phyloP scores from a whole-genome alignment of 768 basidiomycete species.

The Trametes cingulata region DNA sequence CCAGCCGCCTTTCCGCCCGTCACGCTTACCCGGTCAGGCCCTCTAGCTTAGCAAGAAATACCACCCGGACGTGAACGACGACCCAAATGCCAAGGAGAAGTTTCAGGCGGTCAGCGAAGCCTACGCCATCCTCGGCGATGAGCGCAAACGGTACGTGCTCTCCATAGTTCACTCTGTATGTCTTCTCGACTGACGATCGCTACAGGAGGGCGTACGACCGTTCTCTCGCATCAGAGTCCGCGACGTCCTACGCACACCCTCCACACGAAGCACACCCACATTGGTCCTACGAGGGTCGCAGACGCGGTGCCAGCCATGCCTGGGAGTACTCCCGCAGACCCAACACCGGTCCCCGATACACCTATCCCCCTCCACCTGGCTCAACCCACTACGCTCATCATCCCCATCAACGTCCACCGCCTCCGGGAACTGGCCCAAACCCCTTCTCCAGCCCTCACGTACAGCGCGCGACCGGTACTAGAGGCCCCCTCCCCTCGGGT shows the following conservation, averaged over 20 bases:
- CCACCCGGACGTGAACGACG: slow-evolving; percentile 47
- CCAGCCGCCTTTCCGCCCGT: not conserved
- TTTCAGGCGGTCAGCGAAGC: slow-evolving; percentile 51
- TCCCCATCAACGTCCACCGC: slow-evolving; percentile 13
- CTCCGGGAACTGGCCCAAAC: slow-evolving; percentile 15
- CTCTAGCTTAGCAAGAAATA: slow-evolving; percentile 48
- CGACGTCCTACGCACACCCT: slow-evolving; percentile 2
- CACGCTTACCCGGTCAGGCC: slow-evolving; percentile 9
- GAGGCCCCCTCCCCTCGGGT: slow-evolving; percentile 4
- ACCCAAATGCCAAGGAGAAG: slow-evolving; percentile 39
- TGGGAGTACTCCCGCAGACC: slow-evolving; percentile 34
- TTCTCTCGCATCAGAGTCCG: slow-evolving; percentile 16
- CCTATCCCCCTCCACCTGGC: slow-evolving; percentile 13
- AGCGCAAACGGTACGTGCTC: slow-evolving; percentile 42
- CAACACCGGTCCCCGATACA: slow-evolving; percentile 20
- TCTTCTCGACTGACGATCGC: not conserved
- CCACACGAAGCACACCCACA: slow-evolving; percentile 20
- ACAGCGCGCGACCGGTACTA: slow-evolving; percentile 29
- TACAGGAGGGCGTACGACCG: slow-evolving; percentile 39
- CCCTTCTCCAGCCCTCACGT: slow-evolving; percentile 32
- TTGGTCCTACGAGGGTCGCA: slow-evolving; percentile 32
- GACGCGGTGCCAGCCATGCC: slow-evolving; percentile 39
- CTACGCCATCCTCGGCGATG: slow-evolving; percentile 46
- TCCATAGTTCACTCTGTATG: too few species aligned
- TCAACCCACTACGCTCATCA: slow-evolving; percentile 4